Evolutionary conservation across 2,329 filamentous ascomycete species (phyloP).

Genomic region (Alternaria viburni): DNA sequence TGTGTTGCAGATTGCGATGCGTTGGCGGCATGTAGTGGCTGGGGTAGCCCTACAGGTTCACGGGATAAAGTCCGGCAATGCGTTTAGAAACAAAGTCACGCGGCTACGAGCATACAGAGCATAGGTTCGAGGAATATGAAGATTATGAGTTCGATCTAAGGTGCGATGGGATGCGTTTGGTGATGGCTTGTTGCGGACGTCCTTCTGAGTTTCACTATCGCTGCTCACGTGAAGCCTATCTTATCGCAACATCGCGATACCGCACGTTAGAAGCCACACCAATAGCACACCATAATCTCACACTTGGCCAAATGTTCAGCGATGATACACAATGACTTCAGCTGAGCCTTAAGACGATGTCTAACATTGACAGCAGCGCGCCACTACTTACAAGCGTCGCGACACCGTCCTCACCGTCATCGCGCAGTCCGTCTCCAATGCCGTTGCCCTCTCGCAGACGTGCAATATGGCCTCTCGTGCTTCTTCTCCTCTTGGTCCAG

Average conservation of each 20-base stretch:
- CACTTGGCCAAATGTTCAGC: background rate
- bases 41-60: background rate
- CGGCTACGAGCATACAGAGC: background rate
- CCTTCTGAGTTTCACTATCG: slow-evolving; percentile 1
- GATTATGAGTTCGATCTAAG: background rate
- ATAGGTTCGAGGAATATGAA: background rate
- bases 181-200: background rate
- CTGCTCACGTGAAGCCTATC: slow-evolving; percentile 10
- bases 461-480: slow-evolving; percentile 36
- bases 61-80: background rate
- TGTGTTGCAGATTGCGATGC: slow-evolving; percentile 4
- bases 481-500: slow-evolving; percentile 42
- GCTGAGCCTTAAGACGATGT: background rate
- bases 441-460: slow-evolving; percentile 1
- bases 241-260: slow-evolving; percentile 9
- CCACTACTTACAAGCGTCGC: slow-evolving; percentile 12
- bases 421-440: slow-evolving; percentile 11
- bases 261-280: background rate
- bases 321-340: background rate
- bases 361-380: slow-evolving; percentile 4
- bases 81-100: background rate
- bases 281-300: background rate
- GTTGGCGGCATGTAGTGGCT: slow-evolving; percentile 3
- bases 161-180: background rate
- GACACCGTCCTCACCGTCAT: background rate